Percentiles rank a stretch among this genome's conserved stretches.
These are phyloP conservation scores for Echria macrotheca DNA, from an alignment of 495 filamentous ascomycete genomes.

Conservation along the genomic window DNA sequence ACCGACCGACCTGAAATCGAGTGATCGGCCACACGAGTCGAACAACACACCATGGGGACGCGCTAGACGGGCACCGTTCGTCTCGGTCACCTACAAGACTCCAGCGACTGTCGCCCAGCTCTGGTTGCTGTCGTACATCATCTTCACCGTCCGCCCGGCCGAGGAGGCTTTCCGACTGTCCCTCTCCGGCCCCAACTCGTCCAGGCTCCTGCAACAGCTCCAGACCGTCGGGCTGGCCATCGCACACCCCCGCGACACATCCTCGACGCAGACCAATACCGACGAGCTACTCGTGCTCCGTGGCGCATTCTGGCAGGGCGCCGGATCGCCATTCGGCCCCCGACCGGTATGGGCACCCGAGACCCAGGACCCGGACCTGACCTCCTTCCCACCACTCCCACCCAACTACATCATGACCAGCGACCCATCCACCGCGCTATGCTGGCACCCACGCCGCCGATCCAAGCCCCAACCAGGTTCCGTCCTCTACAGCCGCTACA, in stretches of 20 bases:
- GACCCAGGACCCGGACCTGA: constrained; percentile 34
- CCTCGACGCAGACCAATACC: constrained; percentile 9
- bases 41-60: constrained; percentile 46
- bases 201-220: constrained; percentile 44
- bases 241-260: constrained; percentile 35
- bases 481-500: constrained; percentile 61
- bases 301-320: constrained; percentile 63
- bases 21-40: constrained; percentile 38
- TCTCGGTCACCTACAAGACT: constrained; percentile 28
- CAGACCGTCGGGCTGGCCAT: constrained; percentile 48
- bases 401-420: constrained; percentile 52
- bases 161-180: constrained; percentile 51
- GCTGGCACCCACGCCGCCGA: constrained; percentile 55
- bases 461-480: constrained; percentile 57
- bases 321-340: constrained; percentile 57
- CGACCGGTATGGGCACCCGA: constrained; percentile 54
- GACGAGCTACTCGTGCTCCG: constrained; percentile 40
- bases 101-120: constrained; percentile 52
- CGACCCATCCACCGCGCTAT: constrained; percentile 19
- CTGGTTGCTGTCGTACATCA: constrained; percentile 57
- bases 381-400: constrained; percentile 50
- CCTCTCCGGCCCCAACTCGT: constrained; percentile 35
- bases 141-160: constrained; percentile 49
- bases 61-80: constrained; percentile 37
- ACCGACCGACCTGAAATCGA: constrained; percentile 39